Evolutionary conservation across 2,329 filamentous ascomycete genomes (phyloP).

Genomic region (Sclerotinia nivalis): DNA sequence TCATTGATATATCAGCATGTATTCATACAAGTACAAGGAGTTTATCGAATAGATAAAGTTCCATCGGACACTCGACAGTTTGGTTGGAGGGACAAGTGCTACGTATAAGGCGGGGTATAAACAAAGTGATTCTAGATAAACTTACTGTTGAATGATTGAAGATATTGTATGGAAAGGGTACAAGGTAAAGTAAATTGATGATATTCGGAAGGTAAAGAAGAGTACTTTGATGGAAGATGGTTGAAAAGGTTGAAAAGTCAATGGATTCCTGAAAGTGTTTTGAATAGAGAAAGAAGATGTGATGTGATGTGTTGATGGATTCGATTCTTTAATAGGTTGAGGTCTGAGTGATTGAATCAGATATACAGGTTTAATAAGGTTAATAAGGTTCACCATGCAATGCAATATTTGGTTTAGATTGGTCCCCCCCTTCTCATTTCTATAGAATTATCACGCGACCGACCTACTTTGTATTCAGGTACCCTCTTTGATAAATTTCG

Average conservation of each 20-base stretch:
- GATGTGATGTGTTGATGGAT: neutral
- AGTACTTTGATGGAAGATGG: neutral
- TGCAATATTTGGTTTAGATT: conserved; percentile 10
- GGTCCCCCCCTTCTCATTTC: neutral
- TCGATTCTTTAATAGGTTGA: conserved; percentile 13
- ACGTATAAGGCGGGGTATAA: conserved; percentile 20
- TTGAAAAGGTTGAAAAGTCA: conserved; percentile 2
- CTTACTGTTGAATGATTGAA: conserved; percentile 24
- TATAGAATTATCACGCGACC: conserved; percentile 13
- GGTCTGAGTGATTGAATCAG: neutral
- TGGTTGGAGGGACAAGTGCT: conserved; percentile 27
- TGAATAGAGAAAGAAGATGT: neutral
- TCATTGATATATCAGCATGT: conserved; percentile 28
- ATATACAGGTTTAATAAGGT: neutral
- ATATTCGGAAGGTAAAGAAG: neutral
- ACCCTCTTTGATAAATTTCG: neutral
- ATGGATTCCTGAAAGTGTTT: conserved; percentile 10
- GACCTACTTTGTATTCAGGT: conserved; percentile 3
- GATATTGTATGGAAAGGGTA: conserved; percentile 15
- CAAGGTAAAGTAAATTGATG: conserved; percentile 1
- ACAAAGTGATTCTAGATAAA: conserved; percentile 14
- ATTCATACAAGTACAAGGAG: conserved; percentile 6
- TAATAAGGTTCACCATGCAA: neutral
- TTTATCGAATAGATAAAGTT: conserved; percentile 14
- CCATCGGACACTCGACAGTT: neutral